Evolutionary conservation across 2,329 filamentous ascomycete genomes (phyloP).

Genomic region (Orbilia javanica): DNA sequence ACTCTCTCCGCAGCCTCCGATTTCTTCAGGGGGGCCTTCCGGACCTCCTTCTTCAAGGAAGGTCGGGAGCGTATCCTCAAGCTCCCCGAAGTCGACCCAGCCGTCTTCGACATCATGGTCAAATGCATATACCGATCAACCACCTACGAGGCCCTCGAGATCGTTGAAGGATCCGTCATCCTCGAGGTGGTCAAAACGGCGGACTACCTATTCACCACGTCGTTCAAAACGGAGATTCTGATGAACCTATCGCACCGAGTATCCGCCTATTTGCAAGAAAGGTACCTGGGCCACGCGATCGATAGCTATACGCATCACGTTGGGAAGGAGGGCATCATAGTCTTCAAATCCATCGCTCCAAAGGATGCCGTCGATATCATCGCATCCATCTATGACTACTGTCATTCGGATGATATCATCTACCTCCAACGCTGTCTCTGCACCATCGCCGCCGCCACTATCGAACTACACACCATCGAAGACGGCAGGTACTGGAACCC

Average conservation of each 20-base stretch:
- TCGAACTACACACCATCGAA: background rate
- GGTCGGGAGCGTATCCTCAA: background rate
- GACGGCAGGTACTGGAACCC: background rate
- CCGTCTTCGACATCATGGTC: background rate
- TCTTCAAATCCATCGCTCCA: background rate
- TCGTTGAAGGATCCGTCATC: background rate
- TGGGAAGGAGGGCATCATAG: too few relatives aligned
- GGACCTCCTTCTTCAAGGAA: background rate
- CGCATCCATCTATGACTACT: background rate
- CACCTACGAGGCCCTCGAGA: background rate
- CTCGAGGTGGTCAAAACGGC: background rate
- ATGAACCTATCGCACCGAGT: background rate
- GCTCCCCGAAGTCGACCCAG: background rate
- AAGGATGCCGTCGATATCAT: background rate
- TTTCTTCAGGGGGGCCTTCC: background rate
- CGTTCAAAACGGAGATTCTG: background rate
- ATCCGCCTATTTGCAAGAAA: background rate
- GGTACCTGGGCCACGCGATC: too few relatives aligned
- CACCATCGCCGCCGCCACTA: background rate
- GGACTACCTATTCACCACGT: background rate
- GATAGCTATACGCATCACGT: too few relatives aligned
- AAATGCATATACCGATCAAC: background rate
- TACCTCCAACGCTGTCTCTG: background rate
- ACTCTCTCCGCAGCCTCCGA: background rate
- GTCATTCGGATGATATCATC: background rate